phyloP scores from a whole-genome alignment of 352 stramenopile species.

The Globisporangium alternatum region DNA sequence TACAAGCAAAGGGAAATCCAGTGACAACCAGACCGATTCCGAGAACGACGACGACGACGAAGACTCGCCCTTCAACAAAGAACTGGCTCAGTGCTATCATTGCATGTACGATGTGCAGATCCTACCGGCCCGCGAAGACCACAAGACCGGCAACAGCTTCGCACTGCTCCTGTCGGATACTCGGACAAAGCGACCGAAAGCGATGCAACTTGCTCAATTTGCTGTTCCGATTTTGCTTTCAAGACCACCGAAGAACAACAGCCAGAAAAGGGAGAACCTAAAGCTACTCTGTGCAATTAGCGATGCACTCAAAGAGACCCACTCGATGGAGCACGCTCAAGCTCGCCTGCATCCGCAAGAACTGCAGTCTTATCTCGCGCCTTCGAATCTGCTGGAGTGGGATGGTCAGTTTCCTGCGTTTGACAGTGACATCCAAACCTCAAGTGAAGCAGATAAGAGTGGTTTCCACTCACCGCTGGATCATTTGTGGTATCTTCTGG shows the following conservation, averaged over 20 bases:
- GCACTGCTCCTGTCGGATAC: conserved; percentile 21
- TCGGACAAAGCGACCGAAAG: conserved; percentile 20
- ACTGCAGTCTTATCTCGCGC: conserved; percentile 36
- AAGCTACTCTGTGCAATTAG: conserved; percentile 62
- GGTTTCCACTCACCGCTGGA: conserved; percentile 21
- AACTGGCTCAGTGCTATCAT: conserved; percentile 62
- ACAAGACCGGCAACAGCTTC: conserved; percentile 49
- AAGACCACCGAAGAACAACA: conserved; percentile 54
- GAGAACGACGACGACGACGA: conserved; percentile 13
- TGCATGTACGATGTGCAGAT: conserved; percentile 78
- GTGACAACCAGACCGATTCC: conserved; percentile 4
- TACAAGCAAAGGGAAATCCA: conserved; percentile 11
- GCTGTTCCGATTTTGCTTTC: conserved; percentile 58
- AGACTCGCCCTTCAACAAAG: conserved; percentile 40
- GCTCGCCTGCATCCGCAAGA: not conserved
- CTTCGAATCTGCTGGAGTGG: conserved; percentile 35
- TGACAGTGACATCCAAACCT: not conserved
- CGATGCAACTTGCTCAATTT: conserved; percentile 42
- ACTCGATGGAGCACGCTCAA: conserved; percentile 8
- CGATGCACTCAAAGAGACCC: conserved; percentile 28
- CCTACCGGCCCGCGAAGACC: conserved; percentile 47
- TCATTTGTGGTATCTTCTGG: conserved; percentile 71
- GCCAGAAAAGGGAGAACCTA: conserved; percentile 73
- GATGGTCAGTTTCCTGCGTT: conserved; percentile 9
- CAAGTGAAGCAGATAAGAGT: not conserved